Evolutionary conservation across 2,329 filamentous ascomycete genomes (phyloP), one percentile per base, ranked within the genome.

Genomic region (Penicillium aurantiogriseum): DNA sequence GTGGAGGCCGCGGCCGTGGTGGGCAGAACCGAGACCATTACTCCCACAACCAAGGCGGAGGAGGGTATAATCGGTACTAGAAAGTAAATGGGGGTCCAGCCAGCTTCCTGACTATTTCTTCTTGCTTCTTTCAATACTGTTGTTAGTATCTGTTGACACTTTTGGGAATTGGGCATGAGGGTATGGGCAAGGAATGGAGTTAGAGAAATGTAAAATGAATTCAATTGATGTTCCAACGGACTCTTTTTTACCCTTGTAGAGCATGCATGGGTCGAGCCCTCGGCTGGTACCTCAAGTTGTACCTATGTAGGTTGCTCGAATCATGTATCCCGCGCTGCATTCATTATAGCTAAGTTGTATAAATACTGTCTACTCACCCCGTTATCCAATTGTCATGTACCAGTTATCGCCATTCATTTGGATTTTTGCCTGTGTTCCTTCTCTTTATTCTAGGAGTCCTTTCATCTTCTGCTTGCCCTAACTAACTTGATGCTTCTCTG

Each of bases 21-120:
- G 65, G 66, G 25, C 61, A 61, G 53, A 67, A 69, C 58, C 70
- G 71, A 43, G 67, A 71, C 13, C 23, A 45, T 17, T 52, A 52
- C 31, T 21, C 50, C 31, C 10, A 52, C 40, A 52, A 52, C 53
- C 64, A 74, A 67, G 60, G 62, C 42, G 66, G 69, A 52, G 73
- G 74, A 59, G 73, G 75, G 55, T 76, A 77, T 62, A 72, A 72
- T 33, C 69, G 74, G 27, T 77, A 77, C 62, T 73, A 68, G 53
- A 31, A 31, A 36, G 44, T 46, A 29, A 51, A 56, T 57, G 40
- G 38, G 27, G 39, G 38, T 43, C 33, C 43, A 23, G 23, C 33
- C 43, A 23, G 23, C 15, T 45, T 48, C 35, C 44, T 43, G 38
- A 25, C 15, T 47, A 42, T 54, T 51, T 38, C 23, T 50, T 48